Base-by-base conservation (phyloP, 768 basidiomycete species). In the Panellus pusillus region DNA sequence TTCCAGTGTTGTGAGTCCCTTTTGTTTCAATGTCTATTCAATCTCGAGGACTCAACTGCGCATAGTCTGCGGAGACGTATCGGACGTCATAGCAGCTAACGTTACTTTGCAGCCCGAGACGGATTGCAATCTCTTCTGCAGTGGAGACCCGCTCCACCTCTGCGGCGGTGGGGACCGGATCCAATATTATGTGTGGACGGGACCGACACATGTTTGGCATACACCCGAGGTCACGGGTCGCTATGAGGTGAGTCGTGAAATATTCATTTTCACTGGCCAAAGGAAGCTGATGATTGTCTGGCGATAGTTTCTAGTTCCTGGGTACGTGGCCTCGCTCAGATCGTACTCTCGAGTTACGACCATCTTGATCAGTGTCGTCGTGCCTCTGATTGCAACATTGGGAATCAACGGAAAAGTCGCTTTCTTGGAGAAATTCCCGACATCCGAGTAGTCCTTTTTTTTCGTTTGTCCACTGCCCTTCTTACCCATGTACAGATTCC, bases 321-420 rank as follows among this genome's bases (percentile, higher is more conserved):
- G 52, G 52, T 58, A 15, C 47, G 17, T 19, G 32, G 43, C 27
- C 29, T 44, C 48, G 44, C 54, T 47, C 8, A 29, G 14, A 0
- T 48, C 13, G 18, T 18, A 11, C 13, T 17, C 28, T 35, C n/a
- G 5, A 27, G 0, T 14, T 8, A 15, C 20, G 37, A 1, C 17
- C 17, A 6, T 4, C 2, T 31, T 28, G 19, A 20, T 31, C 31
- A 89, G 89, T 2, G 75, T 89, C 29, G 75, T 89, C 47, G 82
- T 89, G 12, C 88, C 89, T 3, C 72, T 91, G 52, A 80, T 90
- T 35, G 82, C 86, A 3, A 91, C 89, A 0, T 72, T 92, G 29
- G 88, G 89, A 1, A 75, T 87, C 68, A 91, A 91, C 72, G 84
- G 87, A 74, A 92, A 91, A 64, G 84, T 91, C 44, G 79, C 83